phyloP scores from a whole-genome alignment of 352 stramenopile species.

The Globisporangium rhizosaccharum region DNA sequence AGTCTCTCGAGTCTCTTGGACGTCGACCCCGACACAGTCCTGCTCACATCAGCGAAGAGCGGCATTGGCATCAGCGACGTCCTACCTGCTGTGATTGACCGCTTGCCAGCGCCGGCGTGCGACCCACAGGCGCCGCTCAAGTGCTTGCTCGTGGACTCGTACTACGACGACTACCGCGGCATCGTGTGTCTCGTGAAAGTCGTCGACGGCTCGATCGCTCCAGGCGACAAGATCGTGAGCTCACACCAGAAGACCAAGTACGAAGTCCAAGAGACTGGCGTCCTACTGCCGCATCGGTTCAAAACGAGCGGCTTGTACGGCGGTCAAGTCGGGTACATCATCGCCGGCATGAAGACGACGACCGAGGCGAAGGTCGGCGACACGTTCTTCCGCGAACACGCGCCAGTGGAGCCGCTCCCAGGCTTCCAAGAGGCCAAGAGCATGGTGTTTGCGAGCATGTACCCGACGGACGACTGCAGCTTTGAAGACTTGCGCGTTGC shows the following conservation, averaged over 20 bases:
- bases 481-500: conserved; percentile 96
- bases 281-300: conserved; percentile 87
- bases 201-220: conserved; percentile 88
- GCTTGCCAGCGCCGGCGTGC: conserved; percentile 53
- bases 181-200: conserved; percentile 95
- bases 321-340: conserved; percentile 97
- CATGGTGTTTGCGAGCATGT: conserved; percentile 99
- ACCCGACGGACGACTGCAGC: conserved; percentile 93
- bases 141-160: conserved; percentile 95
- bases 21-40: conserved; percentile 92
- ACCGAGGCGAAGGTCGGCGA: conserved; percentile 93
- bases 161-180: conserved; percentile 95
- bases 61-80: conserved; percentile 86
- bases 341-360: conserved; percentile 96
- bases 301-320: conserved; percentile 78
- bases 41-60: conserved; percentile 95
- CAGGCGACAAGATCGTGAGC: conserved; percentile 75
- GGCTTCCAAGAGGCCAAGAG: conserved; percentile 80
- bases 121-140: conserved; percentile 69
- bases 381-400: conserved; percentile 73
- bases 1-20: conserved; percentile 74
- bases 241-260: conserved; percentile 84
- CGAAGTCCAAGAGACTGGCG: conserved; percentile 94
- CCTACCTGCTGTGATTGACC: conserved; percentile 73
- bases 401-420: conserved; percentile 54